These are phyloP conservation scores for Fusarium gaditjirri DNA, from an alignment of 2,329 filamentous ascomycete species.

Conservation along the genomic window DNA sequence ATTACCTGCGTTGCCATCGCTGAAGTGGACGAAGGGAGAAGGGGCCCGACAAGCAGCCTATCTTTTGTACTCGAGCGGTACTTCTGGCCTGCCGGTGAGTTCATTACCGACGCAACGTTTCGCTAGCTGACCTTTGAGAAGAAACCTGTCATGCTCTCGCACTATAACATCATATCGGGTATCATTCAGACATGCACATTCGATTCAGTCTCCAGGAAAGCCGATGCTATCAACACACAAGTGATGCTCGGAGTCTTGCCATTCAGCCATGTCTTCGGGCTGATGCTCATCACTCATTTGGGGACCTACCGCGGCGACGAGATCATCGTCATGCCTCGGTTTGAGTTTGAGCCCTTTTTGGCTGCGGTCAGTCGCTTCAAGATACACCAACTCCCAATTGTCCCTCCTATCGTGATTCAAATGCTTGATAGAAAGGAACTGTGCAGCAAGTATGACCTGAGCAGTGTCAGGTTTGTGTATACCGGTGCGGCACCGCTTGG, in stretches of 20 bases:
- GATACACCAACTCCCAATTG: slow-evolving; percentile 18
- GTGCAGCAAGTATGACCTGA: slow-evolving; percentile 11
- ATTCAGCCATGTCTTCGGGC: slow-evolving; percentile 83
- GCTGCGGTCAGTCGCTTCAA: not conserved
- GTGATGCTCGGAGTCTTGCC: slow-evolving; percentile 74
- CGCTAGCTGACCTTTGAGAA: slow-evolving; percentile 50
- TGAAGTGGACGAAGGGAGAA: slow-evolving; percentile 69
- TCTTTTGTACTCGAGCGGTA: slow-evolving; percentile 84
- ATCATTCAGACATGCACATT: slow-evolving; percentile 66
- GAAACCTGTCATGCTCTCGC: slow-evolving; percentile 88
- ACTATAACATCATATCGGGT: slow-evolving; percentile 83
- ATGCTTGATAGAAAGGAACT: not conserved
- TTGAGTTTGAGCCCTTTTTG: slow-evolving; percentile 73
- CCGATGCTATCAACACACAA: slow-evolving; percentile 52
- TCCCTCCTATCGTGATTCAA: slow-evolving; percentile 9
- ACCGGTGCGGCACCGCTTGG: slow-evolving; percentile 74
- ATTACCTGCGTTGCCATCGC: slow-evolving; percentile 61
- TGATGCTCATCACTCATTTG: slow-evolving; percentile 76
- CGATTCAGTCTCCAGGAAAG: slow-evolving; percentile 53
- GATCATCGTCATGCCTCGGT: slow-evolving; percentile 77
- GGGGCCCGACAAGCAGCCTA: slow-evolving; percentile 75
- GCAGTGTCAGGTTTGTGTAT: slow-evolving; percentile 20
- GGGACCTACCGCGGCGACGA: slow-evolving; percentile 77
- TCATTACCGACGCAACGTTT: accelerated
- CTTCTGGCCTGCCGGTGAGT: slow-evolving; percentile 77